Evolutionary conservation across 116 monocot species (phyloP).

Genomic region (Trichopus zeylanicus): DNA sequence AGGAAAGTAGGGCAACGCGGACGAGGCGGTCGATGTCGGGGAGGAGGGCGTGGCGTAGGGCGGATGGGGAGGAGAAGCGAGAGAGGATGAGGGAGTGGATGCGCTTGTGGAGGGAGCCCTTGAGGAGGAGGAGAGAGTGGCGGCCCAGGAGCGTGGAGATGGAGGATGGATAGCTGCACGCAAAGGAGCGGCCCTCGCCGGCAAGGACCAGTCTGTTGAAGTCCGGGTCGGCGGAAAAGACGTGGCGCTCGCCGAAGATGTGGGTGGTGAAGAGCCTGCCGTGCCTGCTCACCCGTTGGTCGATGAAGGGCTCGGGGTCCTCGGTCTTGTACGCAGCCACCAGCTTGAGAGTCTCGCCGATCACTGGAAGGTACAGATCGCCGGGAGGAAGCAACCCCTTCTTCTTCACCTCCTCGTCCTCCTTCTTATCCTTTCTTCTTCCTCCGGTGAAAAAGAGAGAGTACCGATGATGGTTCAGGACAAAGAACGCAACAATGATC

Average conservation of each 20-base stretch:
- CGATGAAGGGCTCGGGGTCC: conserved; percentile 78
- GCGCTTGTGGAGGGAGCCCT: conserved; percentile 57
- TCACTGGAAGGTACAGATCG: conserved; percentile 36
- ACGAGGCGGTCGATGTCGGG: conserved; percentile 61
- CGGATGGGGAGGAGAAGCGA: conserved; percentile 47
- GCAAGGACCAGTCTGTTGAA: conserved; percentile 60
- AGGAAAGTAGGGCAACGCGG: conserved; percentile 25
- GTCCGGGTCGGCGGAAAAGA: conserved; percentile 89
- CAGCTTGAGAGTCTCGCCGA: conserved; percentile 70
- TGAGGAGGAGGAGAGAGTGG: conserved; percentile 65
- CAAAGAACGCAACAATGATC: background rate
- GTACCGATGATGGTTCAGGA: background rate
- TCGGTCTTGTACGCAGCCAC: conserved; percentile 75
- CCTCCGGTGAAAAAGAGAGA: no score
- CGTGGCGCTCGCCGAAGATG: conserved; percentile 82
- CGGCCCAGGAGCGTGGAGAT: conserved; percentile 66
- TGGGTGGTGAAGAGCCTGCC: conserved; percentile 77
- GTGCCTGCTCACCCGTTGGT: conserved; percentile 48
- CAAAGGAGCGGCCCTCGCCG: conserved; percentile 60
- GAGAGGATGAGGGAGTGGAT: conserved; percentile 70
- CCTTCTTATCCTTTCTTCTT: background rate
- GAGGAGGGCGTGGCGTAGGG: conserved; percentile 41
- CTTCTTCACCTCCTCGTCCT: no score
- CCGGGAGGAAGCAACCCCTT: conserved; percentile 72
- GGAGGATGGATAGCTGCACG: conserved; percentile 84